Percentiles rank a stretch among this genome's conserved stretches.
These are phyloP conservation scores for Sarcomyxa edulis DNA, from an alignment of 768 basidiomycete species.

Conservation along the genomic window DNA sequence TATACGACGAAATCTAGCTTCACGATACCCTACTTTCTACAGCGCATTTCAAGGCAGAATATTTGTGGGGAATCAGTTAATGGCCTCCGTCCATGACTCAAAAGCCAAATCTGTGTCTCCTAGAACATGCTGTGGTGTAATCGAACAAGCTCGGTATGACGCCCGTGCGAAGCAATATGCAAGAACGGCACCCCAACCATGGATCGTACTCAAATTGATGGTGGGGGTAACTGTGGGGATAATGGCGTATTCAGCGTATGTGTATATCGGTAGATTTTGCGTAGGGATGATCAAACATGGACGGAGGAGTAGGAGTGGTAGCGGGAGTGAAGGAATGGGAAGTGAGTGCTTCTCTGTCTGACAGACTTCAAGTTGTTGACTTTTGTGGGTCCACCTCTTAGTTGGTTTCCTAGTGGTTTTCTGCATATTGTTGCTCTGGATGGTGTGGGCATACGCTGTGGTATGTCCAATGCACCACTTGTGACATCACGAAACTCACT, in stretches of 20 bases:
- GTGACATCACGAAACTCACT: constrained; percentile 2
- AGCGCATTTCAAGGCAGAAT: too few species aligned
- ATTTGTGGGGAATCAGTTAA: too few species aligned
- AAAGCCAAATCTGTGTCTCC: not conserved
- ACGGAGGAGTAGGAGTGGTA: constrained; percentile 30
- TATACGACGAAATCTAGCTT: too few species aligned
- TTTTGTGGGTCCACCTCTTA: too few species aligned
- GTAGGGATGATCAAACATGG: constrained; percentile 75
- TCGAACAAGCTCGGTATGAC: constrained; percentile 39
- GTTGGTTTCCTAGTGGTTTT: constrained; percentile 67
- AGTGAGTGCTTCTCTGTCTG: constrained; percentile 44
- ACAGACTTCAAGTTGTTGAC: not conserved
- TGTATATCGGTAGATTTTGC: constrained; percentile 71
- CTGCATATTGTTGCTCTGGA: constrained; percentile 58
- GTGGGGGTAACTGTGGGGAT: constrained; percentile 55
- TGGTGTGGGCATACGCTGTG: constrained; percentile 75
- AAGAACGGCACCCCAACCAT: constrained; percentile 57
- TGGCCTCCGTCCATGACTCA: too few species aligned
- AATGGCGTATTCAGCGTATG: constrained; percentile 67
- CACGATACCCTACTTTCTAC: too few species aligned
- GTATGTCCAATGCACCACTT: constrained; percentile 31
- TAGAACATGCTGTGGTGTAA: constrained; percentile 42
- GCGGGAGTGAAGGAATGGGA: constrained; percentile 49
- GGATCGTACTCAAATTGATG: constrained; percentile 68
- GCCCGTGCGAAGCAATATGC: constrained; percentile 35